phyloP scores from a whole-genome alignment of 495 filamentous ascomycete genomes.

The Jackrogersella multiformis region DNA sequence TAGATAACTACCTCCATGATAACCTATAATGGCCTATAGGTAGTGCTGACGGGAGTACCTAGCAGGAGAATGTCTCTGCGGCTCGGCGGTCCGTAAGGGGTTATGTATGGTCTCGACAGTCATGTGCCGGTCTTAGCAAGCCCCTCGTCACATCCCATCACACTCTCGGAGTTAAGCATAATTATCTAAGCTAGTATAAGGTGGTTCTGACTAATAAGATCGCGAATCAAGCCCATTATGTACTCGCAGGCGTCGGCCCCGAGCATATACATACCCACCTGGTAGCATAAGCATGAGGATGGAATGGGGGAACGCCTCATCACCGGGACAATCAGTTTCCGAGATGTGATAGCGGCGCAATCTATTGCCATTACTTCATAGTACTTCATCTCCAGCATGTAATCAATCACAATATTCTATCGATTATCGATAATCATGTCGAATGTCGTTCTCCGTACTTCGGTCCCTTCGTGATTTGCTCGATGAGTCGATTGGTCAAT shows the following conservation, averaged over 20 bases:
- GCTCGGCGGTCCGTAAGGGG: slow-evolving; percentile 35
- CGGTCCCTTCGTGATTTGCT: slow-evolving; percentile 3
- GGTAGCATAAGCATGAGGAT: slow-evolving; percentile 23
- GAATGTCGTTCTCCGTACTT: slow-evolving; percentile 1
- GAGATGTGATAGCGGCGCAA: slow-evolving; percentile 37
- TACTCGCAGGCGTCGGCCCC: slow-evolving; percentile 25
- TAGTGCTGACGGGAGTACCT: slow-evolving; percentile 2
- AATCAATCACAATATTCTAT: slow-evolving; percentile 23
- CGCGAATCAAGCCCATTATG: slow-evolving; percentile 10
- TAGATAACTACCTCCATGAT: slow-evolving; percentile 18
- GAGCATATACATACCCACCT: no score
- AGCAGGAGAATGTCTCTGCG: slow-evolving; percentile 13
- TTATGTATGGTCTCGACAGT: slow-evolving; percentile 17
- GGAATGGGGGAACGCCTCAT: slow-evolving; percentile 18
- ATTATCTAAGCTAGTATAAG: not conserved
- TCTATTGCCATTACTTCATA: slow-evolving; percentile 35
- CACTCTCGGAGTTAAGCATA: slow-evolving; percentile 35
- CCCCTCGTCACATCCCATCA: slow-evolving; percentile 34
- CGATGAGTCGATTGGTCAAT: slow-evolving; percentile 28
- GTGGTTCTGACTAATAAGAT: slow-evolving; percentile 25
- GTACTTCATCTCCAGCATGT: slow-evolving; percentile 22
- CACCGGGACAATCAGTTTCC: slow-evolving; percentile 29
- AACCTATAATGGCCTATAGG: slow-evolving; percentile 4
- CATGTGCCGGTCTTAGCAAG: slow-evolving; percentile 31
- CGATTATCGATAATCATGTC: slow-evolving; percentile 4